These are phyloP conservation scores for Nigrospora oryzae DNA, from an alignment of 2,329 filamentous ascomycete species.

Conservation along the genomic window DNA sequence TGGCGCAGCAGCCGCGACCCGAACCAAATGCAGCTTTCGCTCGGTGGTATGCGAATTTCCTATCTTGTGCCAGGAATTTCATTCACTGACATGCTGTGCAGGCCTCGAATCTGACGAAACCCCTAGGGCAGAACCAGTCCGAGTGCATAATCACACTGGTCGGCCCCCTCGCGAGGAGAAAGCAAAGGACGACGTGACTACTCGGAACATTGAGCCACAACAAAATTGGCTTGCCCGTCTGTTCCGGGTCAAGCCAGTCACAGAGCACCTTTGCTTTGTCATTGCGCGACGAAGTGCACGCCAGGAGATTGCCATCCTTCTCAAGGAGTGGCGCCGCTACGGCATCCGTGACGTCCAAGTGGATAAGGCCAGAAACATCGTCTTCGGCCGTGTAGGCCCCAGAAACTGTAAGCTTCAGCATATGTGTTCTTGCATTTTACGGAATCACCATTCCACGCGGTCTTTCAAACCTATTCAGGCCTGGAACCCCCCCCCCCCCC, in stretches of 20 bases:
- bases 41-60: conserved; percentile 28
- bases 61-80: background rate
- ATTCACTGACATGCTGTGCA: conserved; percentile 12
- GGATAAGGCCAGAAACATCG: conserved; percentile 69
- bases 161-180: conserved; percentile 10
- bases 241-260: conserved; percentile 81
- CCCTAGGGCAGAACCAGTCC: conserved; percentile 13
- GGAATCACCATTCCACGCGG: conserved; percentile 5
- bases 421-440: background rate
- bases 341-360: conserved; percentile 75
- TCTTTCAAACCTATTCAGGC: background rate
- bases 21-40: conserved; percentile 29
- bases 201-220: conserved; percentile 54
- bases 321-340: conserved; percentile 73
- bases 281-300: conserved; percentile 65
- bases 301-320: conserved; percentile 65
- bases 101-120: conserved; percentile 23
- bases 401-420: conserved; percentile 62
- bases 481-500: no score
- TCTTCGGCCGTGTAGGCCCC: conserved; percentile 69
- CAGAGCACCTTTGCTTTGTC: conserved; percentile 65
- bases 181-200: conserved; percentile 11
- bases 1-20: conserved; percentile 40
- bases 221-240: conserved; percentile 86
- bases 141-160: conserved; percentile 9